Percentiles rank a stretch among this genome's conserved stretches.
These are phyloP conservation scores for Trichoderma atroviride DNA, from an alignment of 2,329 filamentous ascomycete species.

Conservation along the genomic window DNA sequence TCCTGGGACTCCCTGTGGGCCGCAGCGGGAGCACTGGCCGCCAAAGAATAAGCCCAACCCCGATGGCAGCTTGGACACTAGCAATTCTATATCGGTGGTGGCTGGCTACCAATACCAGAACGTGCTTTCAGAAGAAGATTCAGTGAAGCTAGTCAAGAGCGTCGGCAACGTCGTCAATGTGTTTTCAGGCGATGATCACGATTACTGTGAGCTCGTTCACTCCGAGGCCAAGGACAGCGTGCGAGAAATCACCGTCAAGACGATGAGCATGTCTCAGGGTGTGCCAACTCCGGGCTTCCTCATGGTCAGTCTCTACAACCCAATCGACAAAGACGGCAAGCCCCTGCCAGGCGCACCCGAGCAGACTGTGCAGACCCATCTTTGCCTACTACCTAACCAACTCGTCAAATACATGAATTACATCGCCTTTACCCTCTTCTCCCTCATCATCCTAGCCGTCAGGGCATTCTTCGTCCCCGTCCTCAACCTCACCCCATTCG, in stretches of 20 bases:
- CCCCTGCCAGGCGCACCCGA: constrained; percentile 48
- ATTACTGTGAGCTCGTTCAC: constrained; percentile 92
- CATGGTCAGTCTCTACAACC: constrained; percentile 90
- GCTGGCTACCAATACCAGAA: constrained; percentile 96
- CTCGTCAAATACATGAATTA: constrained; percentile 83
- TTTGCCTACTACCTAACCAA: constrained; percentile 90
- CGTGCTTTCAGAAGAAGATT: constrained; percentile 77
- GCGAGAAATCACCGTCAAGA: constrained; percentile 92
- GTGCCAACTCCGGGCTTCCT: constrained; percentile 85
- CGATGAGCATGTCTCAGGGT: constrained; percentile 94
- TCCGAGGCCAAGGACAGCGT: constrained; percentile 66
- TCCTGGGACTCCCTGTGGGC: constrained; percentile 84
- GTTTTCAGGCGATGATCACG: constrained; percentile 96
- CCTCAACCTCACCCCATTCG: constrained; percentile 56
- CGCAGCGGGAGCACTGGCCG: constrained; percentile 80
- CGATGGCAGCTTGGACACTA: constrained; percentile 63
- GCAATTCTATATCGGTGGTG: constrained; percentile 76
- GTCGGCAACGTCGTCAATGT: constrained; percentile 82
- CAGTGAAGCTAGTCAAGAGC: constrained; percentile 72
- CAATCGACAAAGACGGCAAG: constrained; percentile 65
- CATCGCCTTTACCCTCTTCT: constrained; percentile 60
- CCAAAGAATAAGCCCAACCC: constrained; percentile 65
- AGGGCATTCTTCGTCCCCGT: constrained; percentile 61
- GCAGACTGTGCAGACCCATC: constrained; percentile 78
- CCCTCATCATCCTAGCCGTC: constrained; percentile 52